Base-by-base conservation (phyloP, 2,329 filamentous ascomycete species). In the Xylaria sp. region DNA sequence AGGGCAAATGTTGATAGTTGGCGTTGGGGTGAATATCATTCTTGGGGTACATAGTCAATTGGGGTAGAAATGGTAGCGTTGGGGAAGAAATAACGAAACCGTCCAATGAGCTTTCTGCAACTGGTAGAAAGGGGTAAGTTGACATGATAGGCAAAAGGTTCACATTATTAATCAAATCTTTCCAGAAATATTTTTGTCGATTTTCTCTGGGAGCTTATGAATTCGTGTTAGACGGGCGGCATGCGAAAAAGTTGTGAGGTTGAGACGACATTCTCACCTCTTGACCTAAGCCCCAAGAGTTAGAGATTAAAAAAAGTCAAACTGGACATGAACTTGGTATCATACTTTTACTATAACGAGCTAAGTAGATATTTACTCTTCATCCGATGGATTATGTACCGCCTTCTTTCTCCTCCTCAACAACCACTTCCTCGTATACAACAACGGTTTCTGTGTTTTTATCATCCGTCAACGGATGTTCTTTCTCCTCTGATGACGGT, bases 381-480 rank as follows among this genome's bases (percentile, higher is more conserved):
- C 28, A 13, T 54, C 11, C 9, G 33, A 54, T 42, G 10, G 6
- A 13, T 20, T 13, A 38, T 46, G 13, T 28, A 15, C 15, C 23
- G 2, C 26, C 20, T 54, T 36, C 10, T 42, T 56, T 48, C 51
- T 68, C 70, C 6, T 28, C 74, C 56, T 72, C 72, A 9, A 75
- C 69, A 26, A 75, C 65, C 2, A 74, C 74, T 59, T 76, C 74
- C 63, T 76, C 73, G 13, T 74, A 73, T 7, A 75, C 72, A 5
- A 75, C 65, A 17, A 75, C 71, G 2, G 66, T 70, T 20, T 74
- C 67, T 4, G 44, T 57, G 17, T 60, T 59, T 6, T 71, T 65
- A 15, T 72, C 59, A 26, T 71, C 65, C 15, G 49, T 58, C 7
- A 54, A n/a, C 9, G 51, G 53, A 48, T 57, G 20, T 23, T 61